Evolutionary conservation across 352 stramenopile species (phyloP).

Genomic region (Phytophthora foliorum): DNA sequence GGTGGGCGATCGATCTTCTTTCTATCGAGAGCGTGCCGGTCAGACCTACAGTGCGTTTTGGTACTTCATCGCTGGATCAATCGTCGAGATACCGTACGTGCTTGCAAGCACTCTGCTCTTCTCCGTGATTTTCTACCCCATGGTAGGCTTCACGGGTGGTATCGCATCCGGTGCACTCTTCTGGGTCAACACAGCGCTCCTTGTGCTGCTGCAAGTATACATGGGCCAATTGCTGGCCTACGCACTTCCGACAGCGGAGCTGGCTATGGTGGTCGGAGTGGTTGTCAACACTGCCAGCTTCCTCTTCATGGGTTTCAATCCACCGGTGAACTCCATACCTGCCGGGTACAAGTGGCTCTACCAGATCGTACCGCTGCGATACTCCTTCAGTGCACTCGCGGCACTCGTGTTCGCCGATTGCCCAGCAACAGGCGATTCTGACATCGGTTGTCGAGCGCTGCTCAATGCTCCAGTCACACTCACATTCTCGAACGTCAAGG

Average conservation of each 20-base stretch:
- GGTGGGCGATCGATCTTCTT: constrained; percentile 84
- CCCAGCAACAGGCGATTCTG: constrained; percentile 1
- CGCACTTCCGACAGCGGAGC: constrained; percentile 48
- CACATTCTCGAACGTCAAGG: constrained; percentile 45
- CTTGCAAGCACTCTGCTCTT: constrained; percentile 52
- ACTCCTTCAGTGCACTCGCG: constrained; percentile 53
- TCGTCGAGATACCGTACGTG: constrained; percentile 83
- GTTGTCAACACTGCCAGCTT: constrained; percentile 78
- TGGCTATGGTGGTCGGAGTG: constrained; percentile 54
- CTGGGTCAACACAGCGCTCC: constrained; percentile 54
- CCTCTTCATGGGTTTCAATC: constrained; percentile 83
- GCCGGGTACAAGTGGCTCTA: constrained; percentile 68
- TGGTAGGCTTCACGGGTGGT: constrained; percentile 60
- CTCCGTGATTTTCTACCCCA: constrained; percentile 62
- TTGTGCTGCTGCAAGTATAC: constrained; percentile 61
- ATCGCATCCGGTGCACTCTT: constrained; percentile 42
- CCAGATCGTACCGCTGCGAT: constrained; percentile 59
- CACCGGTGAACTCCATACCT: constrained; percentile 59
- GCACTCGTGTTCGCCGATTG: constrained; percentile 57
- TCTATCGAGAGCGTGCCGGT: constrained; percentile 67
- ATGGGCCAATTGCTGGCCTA: constrained; percentile 57
- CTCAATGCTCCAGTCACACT: constrained; percentile 39
- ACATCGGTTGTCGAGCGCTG: constrained; percentile 43
- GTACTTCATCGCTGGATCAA: constrained; percentile 74
- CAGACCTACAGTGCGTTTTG: constrained; percentile 85